phyloP scores from a whole-genome alignment of 371 early-diverging fungal species.

The Rhizomucor pusillus region DNA sequence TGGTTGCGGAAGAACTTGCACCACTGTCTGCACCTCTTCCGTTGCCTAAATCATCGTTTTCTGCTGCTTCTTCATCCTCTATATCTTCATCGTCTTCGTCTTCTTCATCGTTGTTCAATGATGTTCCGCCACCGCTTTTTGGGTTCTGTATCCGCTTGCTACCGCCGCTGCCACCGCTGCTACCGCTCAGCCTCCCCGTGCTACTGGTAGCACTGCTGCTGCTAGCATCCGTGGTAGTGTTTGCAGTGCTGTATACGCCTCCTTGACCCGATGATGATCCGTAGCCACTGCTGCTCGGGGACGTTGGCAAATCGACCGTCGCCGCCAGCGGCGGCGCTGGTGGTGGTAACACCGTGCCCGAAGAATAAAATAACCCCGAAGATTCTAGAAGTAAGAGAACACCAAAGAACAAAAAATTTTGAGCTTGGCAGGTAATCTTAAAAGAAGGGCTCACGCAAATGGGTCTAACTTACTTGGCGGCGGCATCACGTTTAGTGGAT shows the following conservation, averaged over 20 bases:
- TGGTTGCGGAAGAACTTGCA: too few relatives aligned
- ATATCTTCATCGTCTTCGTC: too few relatives aligned
- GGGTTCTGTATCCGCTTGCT: too few relatives aligned
- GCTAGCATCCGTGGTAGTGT: constrained; percentile 10
- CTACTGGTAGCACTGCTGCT: constrained; percentile 16
- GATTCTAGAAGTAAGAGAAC: constrained; percentile 8
- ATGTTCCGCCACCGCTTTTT: too few relatives aligned
- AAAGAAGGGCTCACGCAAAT: background rate
- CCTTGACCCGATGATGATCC: constrained; percentile 3
- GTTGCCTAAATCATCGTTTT: too few relatives aligned
- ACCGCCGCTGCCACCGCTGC: constrained; percentile 9
- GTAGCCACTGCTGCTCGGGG: constrained; percentile 1
- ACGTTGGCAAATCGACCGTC: background rate
- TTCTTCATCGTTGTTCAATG: too few relatives aligned
- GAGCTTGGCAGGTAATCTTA: background rate
- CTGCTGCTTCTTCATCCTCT: too few relatives aligned
- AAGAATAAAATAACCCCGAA: constrained; percentile 12
- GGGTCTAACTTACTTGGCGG: constrained; percentile 14
- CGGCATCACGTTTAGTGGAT: constrained; percentile 28
- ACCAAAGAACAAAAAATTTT: constrained; percentile 3
- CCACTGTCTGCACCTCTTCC: too few relatives aligned
- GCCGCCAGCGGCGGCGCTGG: background rate
- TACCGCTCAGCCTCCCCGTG: constrained; percentile 9
- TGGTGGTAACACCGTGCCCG: background rate
- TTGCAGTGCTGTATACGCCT: constrained; percentile 1